Conservation (phyloP, 208 protist genomes). For the Leishmania lainsoni region DNA sequence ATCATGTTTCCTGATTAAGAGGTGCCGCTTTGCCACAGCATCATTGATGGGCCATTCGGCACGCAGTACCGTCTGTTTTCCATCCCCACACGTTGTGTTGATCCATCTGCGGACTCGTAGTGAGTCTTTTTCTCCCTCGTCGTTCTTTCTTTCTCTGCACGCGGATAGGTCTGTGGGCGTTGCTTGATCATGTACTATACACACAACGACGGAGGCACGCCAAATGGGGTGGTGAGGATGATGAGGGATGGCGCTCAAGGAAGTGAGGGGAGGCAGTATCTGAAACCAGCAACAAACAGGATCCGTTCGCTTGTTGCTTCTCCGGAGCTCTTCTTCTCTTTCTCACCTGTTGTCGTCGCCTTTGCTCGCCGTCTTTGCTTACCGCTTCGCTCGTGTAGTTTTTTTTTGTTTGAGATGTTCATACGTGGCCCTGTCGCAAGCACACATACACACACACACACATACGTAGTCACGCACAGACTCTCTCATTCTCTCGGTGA, state of each 20-base stretch:
- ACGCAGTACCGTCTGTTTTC: not conserved
- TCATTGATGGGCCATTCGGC: not conserved
- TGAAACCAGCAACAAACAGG: not conserved
- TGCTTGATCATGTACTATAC: conserved; percentile 7
- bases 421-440: not conserved
- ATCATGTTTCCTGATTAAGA: no score
- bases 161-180: not conserved
- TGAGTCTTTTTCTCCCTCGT: not conserved
- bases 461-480: not conserved
- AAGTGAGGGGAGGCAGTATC: not conserved
- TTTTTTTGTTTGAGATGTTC: not conserved
- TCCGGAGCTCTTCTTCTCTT: not conserved
- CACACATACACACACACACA: not conserved
- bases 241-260: not conserved
- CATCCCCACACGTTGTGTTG: not conserved
- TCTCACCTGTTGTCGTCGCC: not conserved
- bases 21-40: not conserved
- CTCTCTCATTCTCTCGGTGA: not conserved
- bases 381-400: not conserved
- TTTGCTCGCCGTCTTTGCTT: not conserved
- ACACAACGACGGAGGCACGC: not conserved
- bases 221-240: not conserved
- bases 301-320: not conserved
- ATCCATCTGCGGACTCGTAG: not conserved
- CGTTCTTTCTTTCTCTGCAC: not conserved